Percentiles rank a stretch among this genome's conserved stretches.
phyloP scores from a whole-genome alignment of 352 stramenopile genomes.

The Globisporangium spiculum region DNA sequence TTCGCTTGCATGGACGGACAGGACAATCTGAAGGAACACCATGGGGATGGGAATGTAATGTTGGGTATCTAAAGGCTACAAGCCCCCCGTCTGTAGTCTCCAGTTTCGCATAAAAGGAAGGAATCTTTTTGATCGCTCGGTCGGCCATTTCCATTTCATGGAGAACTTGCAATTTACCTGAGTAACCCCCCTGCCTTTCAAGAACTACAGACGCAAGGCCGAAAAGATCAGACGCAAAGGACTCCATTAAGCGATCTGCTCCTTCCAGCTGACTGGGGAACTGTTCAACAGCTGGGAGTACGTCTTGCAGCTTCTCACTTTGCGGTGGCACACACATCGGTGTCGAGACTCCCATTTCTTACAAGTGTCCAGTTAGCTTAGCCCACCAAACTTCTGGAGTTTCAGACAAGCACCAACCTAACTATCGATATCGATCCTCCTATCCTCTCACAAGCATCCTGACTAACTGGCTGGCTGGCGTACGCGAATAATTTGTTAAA shows the following conservation, averaged over 20 bases:
- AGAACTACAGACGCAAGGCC: neutral
- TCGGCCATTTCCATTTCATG: neutral
- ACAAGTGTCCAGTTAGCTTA: neutral
- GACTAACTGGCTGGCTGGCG: too few relatives aligned
- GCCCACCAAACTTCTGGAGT: neutral
- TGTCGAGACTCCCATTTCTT: too few relatives aligned
- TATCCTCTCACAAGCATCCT: neutral
- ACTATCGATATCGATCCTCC: neutral
- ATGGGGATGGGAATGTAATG: neutral
- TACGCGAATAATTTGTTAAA: neutral
- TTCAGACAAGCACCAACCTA: neutral
- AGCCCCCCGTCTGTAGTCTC: neutral
- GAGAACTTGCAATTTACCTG: neutral
- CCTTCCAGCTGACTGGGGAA: neutral
- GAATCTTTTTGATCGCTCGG: neutral
- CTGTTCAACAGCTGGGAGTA: neutral
- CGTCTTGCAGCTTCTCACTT: neutral
- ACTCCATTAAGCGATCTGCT: neutral
- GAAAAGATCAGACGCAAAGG: neutral
- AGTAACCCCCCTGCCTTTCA: too few relatives aligned
- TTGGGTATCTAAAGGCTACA: neutral
- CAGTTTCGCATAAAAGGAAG: neutral
- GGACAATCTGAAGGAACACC: neutral
- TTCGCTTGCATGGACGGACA: neutral
- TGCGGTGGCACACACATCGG: too few relatives aligned